These are phyloP conservation scores for Dendrobium chrysotoxum DNA, from an alignment of 106 monocot species.

Conservation along the genomic window DNA sequence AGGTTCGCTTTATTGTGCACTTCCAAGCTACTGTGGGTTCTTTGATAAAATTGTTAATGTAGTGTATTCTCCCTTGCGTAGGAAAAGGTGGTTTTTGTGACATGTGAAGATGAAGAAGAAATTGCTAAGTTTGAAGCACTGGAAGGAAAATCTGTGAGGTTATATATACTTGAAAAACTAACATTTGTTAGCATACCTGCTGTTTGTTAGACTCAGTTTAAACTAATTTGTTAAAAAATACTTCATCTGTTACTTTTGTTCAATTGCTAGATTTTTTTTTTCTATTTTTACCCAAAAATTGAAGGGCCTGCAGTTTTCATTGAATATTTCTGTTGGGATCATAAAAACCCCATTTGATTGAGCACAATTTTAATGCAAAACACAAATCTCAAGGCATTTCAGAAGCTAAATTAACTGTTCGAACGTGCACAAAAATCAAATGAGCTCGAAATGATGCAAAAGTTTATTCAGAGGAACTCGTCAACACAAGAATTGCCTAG, in stretches of 20 bases:
- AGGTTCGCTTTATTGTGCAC: constrained; percentile 37
- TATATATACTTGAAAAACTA: neutral
- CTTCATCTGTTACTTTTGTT: neutral
- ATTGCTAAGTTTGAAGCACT: constrained; percentile 45
- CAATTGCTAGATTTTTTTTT: neutral
- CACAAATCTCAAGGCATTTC: neutral
- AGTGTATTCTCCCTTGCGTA: constrained; percentile 21
- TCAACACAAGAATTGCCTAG: neutral
- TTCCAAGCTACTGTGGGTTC: neutral
- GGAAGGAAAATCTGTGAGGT: constrained; percentile 79
- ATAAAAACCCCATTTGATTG: neutral
- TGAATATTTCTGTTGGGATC: neutral
- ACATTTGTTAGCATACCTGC: neutral
- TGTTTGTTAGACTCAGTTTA: neutral
- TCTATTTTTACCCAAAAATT: neutral
- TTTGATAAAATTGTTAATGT: neutral
- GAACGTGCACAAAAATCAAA: neutral
- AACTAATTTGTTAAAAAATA: neutral
- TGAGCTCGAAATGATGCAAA: neutral
- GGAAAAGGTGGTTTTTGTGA: constrained; percentile 89
- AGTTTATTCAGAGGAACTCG: neutral
- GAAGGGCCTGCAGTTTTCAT: neutral
- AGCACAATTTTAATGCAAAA: neutral
- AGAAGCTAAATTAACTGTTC: neutral
- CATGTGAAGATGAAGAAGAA: constrained; percentile 84